These are phyloP conservation scores for Phytophthora fragariaefolia DNA, from an alignment of 352 stramenopile genomes.

Conservation along the genomic window DNA sequence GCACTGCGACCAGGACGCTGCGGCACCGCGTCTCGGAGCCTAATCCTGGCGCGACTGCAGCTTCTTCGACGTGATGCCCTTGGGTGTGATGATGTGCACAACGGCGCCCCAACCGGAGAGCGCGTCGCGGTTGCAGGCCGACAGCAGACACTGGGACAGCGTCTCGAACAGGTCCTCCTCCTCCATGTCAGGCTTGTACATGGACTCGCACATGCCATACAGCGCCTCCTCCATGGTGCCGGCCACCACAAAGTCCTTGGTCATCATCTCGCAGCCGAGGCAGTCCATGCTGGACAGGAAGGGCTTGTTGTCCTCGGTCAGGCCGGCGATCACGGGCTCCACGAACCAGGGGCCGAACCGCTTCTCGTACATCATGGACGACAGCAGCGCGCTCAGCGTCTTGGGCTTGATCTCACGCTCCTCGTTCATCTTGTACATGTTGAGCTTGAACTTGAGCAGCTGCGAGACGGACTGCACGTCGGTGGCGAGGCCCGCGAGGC, in stretches of 20 bases:
- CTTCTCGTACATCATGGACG: conserved; percentile 98
- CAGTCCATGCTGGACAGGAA: conserved; percentile 99
- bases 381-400: conserved; percentile 96
- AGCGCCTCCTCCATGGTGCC: conserved; percentile 98
- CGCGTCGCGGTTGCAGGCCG: conserved; percentile 98
- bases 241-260: conserved; percentile 98
- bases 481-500: conserved; percentile 96
- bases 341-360: conserved; percentile 99
- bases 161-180: conserved; percentile 98
- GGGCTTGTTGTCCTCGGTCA: conserved; percentile 95
- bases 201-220: conserved; percentile 98
- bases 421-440: conserved; percentile 99
- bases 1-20: conserved; percentile 10
- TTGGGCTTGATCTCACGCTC: conserved; percentile 98
- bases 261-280: conserved; percentile 95
- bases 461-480: conserved; percentile 98
- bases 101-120: conserved; percentile 98
- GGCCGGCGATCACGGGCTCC: conserved; percentile 97
- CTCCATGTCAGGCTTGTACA: conserved; percentile 97
- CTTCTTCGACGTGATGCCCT: conserved; percentile 86
- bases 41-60: conserved; percentile 87
- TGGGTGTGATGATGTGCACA: conserved; percentile 97
- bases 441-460: conserved; percentile 94
- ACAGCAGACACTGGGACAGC: conserved; percentile 97
- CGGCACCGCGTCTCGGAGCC: conserved; percentile 9